Conservation (phyloP, 352 stramenopile genomes). For the Globisporangium perplexum region DNA sequence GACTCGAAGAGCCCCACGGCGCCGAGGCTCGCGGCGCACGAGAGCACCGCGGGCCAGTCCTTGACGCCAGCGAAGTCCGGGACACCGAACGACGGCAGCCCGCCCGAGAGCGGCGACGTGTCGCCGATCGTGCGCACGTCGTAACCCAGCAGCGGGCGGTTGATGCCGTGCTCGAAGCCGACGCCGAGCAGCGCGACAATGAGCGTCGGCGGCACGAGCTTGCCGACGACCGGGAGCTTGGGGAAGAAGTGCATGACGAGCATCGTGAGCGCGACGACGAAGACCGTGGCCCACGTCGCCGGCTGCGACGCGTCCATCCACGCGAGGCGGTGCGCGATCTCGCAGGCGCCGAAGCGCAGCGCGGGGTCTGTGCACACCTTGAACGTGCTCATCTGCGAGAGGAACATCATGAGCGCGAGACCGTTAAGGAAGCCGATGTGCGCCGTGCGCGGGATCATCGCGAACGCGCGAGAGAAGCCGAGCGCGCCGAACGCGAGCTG, state of each 20-base stretch:
- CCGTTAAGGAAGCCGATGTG: slow-evolving; percentile 97
- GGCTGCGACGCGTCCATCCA: slow-evolving; percentile 65
- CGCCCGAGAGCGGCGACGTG: slow-evolving; percentile 47
- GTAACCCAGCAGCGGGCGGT: slow-evolving; percentile 63
- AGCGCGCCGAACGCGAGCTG: slow-evolving; percentile 83
- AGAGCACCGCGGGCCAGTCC: slow-evolving; percentile 72
- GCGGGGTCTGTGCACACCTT: slow-evolving; percentile 54
- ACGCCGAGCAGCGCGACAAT: slow-evolving; percentile 71
- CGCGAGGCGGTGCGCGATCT: slow-evolving; percentile 48
- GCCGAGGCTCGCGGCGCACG: slow-evolving; percentile 87
- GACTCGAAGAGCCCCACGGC: slow-evolving; percentile 92
- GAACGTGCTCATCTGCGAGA: slow-evolving; percentile 92
- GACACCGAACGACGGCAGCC: slow-evolving; percentile 44
- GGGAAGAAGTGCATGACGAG: slow-evolving; percentile 85
- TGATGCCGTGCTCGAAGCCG: slow-evolving; percentile 85
- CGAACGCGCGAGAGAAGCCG: slow-evolving; percentile 87
- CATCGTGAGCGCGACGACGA: slow-evolving; percentile 76
- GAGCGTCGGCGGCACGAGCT: slow-evolving; percentile 74
- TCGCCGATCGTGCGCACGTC: slow-evolving; percentile 76
- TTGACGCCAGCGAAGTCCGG: slow-evolving; percentile 40
- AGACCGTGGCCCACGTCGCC: slow-evolving; percentile 59
- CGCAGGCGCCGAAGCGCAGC: slow-evolving; percentile 72
- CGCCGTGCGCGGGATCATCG: slow-evolving; percentile 91
- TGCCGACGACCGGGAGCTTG: slow-evolving; percentile 48
- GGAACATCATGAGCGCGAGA: slow-evolving; percentile 92